Conservation (phyloP, 73 alveolate species). For the Uronychia binucleata region DNA sequence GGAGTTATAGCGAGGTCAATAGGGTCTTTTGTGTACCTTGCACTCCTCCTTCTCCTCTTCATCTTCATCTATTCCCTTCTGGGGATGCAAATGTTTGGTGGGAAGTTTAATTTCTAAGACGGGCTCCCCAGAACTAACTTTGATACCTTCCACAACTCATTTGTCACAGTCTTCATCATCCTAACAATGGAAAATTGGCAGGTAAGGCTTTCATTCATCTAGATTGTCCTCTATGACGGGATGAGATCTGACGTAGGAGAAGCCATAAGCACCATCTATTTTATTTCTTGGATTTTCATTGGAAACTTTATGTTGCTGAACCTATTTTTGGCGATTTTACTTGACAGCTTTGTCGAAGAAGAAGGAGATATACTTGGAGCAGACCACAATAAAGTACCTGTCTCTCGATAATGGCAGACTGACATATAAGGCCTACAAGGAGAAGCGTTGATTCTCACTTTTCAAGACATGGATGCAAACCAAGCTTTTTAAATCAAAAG, state of each 20-base stretch:
- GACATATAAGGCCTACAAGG: conserved; percentile 28
- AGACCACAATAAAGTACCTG: conserved; percentile 56
- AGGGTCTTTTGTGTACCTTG: conserved; percentile 59
- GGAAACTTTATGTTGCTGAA: conserved; percentile 95
- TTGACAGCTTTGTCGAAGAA: conserved; percentile 85
- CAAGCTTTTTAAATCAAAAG: conserved; percentile 8
- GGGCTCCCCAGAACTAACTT: conserved; percentile 43
- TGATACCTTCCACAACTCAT: conserved; percentile 76
- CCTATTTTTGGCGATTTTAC: conserved; percentile 90
- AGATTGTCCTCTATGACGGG: conserved; percentile 59
- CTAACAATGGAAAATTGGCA: conserved; percentile 87
- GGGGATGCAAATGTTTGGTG: conserved; percentile 89
- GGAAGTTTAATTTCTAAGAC: conserved; percentile 32
- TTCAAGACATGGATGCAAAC: conserved; percentile 15
- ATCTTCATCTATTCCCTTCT: conserved; percentile 69
- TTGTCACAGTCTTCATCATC: conserved; percentile 70
- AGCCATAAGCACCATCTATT: conserved; percentile 69
- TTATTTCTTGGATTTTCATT: conserved; percentile 89
- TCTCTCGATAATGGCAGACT: conserved; percentile 46
- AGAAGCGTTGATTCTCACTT: not conserved
- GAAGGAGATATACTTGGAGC: conserved; percentile 68
- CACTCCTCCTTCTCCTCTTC: conserved; percentile 70
- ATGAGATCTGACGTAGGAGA: conserved; percentile 39
- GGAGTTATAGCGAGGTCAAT: conserved; percentile 61
- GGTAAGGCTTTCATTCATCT: no score